Evolutionary conservation across 139 green algal genomes (phyloP).

Genomic region (Picochlorum sp.): DNA sequence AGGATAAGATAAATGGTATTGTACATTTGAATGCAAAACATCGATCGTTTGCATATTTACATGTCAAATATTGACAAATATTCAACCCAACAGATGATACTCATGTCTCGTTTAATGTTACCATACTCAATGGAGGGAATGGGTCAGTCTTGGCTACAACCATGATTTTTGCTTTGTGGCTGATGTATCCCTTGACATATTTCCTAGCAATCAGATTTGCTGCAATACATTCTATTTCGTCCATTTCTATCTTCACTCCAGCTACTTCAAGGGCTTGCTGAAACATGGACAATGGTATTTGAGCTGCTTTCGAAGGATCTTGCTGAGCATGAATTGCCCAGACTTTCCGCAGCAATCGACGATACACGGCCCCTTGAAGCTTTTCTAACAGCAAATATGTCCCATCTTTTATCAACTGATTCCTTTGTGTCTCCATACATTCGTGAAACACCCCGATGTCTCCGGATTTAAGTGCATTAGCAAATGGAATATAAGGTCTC

Average conservation of each 20-base stretch:
- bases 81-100: background rate
- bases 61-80: no score
- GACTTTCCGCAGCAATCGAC: constrained; percentile 48
- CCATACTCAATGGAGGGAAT: constrained; percentile 11
- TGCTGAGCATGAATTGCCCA: constrained; percentile 31
- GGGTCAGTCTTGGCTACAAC: constrained; percentile 46
- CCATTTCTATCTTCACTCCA: constrained; percentile 43
- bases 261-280: constrained; percentile 28
- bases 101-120: background rate
- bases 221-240: constrained; percentile 76
- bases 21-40: no score
- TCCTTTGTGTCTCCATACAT: constrained; percentile 31
- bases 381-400: constrained; percentile 72
- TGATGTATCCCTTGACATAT: constrained; percentile 79
- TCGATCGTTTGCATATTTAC: no score
- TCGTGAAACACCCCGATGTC: constrained; percentile 42
- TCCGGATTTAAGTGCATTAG: constrained; percentile 36
- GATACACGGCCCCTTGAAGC: constrained; percentile 47
- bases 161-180: constrained; percentile 50
- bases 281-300: constrained; percentile 33
- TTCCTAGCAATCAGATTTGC: constrained; percentile 79
- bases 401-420: constrained; percentile 43
- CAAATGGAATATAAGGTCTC: constrained; percentile 35
- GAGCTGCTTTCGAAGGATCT: constrained; percentile 45
- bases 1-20: no score